Evolutionary conservation across 805 yeast genomes (phyloP), one percentile per base, ranked within the genome.

Genomic region (Candida railenensis): DNA sequence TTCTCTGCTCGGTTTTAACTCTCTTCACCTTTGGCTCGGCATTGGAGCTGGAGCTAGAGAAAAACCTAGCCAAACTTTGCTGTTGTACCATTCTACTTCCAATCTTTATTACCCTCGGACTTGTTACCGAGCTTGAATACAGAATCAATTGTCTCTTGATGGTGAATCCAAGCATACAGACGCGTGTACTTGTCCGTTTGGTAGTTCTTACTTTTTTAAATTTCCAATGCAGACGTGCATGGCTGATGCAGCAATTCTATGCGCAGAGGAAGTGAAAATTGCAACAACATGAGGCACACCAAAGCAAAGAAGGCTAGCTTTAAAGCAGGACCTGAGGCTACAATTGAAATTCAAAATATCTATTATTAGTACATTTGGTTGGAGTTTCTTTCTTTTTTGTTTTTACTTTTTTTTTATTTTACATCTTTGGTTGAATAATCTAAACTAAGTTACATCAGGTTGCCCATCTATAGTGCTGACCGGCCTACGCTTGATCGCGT

Each of bases 21-120:
- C 37, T 21, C 19, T 44, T 37, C 9, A 22, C 11, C 33, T 47
- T 47, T 37, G 39, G 16, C 42, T 44, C 19, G 28, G 34, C 32
- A 37, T 22, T 30, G 20, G 40, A 16, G 9, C 43, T 18, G 32
- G 38, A 34, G 33, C 34, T 42, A 20, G 48, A 42, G 48, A 67
- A 67, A 49, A 67, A 67, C 14, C 71, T 52, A 2, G 65, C 67
- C 28, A 67, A 51, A 33, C 63, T 58, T 52, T 67, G 72, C 48
- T 67, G 73, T 47, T 62, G 63, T 28, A 59, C 58, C 65, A 61
- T 60, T 22, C 11, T 18, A 9, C 18, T 14, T 40, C 9, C n/a
- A 5, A 38, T n/a, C 19, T 11, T 36, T 20, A 21, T 8, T 39
- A 39, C 42, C 5, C 30, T 20, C 39, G 5, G 21, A 16, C 21